phyloP scores from a whole-genome alignment of 345 rosid species.

The Anacardium occidentale region DNA sequence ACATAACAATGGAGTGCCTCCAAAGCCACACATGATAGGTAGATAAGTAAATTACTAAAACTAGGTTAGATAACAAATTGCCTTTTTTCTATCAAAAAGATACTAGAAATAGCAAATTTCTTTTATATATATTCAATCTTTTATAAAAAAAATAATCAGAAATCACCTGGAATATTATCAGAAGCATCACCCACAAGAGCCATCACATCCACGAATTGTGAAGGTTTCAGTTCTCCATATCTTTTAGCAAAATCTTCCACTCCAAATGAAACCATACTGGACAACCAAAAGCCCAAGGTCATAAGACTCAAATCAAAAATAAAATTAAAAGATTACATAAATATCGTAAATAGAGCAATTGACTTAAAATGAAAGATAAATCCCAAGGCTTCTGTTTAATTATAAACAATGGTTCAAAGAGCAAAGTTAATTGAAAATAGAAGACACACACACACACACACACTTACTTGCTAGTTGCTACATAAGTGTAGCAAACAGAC shows the following conservation, averaged over 20 bases:
- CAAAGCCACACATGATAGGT: not conserved
- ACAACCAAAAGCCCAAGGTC: conserved; percentile 21
- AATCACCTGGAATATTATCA: conserved; percentile 89
- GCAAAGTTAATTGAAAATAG: not conserved
- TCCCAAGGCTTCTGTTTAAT: not conserved
- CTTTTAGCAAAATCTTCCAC: conserved; percentile 84
- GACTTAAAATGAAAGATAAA: not conserved
- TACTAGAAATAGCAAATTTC: too few relatives aligned
- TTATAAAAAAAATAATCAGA: not conserved
- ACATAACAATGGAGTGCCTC: not conserved
- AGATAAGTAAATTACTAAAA: not conserved
- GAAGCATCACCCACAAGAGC: conserved; percentile 80
- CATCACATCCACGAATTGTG: conserved; percentile 83
- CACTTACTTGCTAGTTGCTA: too few relatives aligned
- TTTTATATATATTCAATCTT: not conserved
- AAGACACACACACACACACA: too few relatives aligned
- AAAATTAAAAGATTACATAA: too few relatives aligned
- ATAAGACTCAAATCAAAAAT: not conserved
- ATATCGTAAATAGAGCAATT: too few relatives aligned
- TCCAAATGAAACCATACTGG: conserved; percentile 93
- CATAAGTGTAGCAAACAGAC: too few relatives aligned
- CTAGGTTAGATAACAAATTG: not conserved
- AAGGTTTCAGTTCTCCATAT: conserved; percentile 68
- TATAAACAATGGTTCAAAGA: not conserved
- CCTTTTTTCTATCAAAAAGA: too few relatives aligned